phyloP scores from a whole-genome alignment of 305 asterid species.

The Ruellia speciosa region DNA sequence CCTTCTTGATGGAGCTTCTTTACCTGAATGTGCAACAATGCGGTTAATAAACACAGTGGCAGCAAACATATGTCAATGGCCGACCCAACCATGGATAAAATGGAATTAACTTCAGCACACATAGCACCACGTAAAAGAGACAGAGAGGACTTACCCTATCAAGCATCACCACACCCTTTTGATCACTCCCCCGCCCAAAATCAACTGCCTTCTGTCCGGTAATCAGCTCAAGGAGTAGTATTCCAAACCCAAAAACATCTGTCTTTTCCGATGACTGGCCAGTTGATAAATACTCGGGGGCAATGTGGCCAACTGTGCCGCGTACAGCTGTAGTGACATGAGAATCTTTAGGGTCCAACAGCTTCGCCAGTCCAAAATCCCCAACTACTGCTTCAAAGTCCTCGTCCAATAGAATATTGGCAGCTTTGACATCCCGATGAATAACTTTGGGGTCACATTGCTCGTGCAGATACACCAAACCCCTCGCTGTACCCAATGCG shows the following conservation, averaged over 20 bases:
- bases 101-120: too few species aligned
- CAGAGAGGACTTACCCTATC: constrained; percentile 86
- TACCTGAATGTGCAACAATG: too few species aligned
- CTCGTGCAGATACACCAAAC: constrained; percentile 83
- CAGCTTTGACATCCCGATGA: constrained; percentile 97
- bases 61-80: too few species aligned
- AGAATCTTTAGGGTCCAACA: constrained; percentile 80
- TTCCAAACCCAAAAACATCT: constrained; percentile 89
- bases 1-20: constrained; percentile 77
- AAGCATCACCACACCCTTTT: constrained; percentile 66
- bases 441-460: constrained; percentile 92
- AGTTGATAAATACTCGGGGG: constrained; percentile 85
- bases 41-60: too few species aligned
- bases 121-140: too few species aligned
- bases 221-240: constrained; percentile 81
- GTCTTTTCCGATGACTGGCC: constrained; percentile 98
- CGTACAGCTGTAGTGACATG: constrained; percentile 97
- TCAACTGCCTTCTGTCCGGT: constrained; percentile 93
- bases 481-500: constrained; percentile 92
- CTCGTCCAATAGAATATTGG: constrained; percentile 84
- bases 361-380: constrained; percentile 93
- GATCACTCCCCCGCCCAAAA: constrained; percentile 68
- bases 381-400: constrained; percentile 98
- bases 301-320: constrained; percentile 94
- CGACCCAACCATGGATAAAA: too few species aligned